Percentiles rank a stretch among this genome's conserved stretches.
phyloP scores from a whole-genome alignment of 306 rosid species.

The Citrullus mucosospermus region DNA sequence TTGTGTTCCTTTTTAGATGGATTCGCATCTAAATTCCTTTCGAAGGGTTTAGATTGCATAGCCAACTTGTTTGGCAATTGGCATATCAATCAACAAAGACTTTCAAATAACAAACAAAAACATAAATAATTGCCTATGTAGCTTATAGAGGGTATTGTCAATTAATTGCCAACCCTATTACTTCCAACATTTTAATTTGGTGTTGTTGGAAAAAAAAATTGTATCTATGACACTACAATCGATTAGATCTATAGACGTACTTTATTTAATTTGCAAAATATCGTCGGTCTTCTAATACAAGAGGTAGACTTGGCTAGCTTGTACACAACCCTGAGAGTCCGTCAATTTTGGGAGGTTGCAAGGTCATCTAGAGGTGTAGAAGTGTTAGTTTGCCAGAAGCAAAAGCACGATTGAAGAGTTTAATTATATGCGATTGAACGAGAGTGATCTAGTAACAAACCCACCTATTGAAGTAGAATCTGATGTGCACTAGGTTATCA shows the following conservation, averaged over 20 bases:
- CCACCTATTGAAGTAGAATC: too few species aligned
- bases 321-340: too few species aligned
- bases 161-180: background rate
- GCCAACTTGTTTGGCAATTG: background rate
- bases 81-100: background rate
- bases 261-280: background rate
- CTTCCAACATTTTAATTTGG: background rate
- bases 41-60: background rate
- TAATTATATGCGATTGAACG: too few species aligned
- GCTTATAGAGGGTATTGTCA: background rate
- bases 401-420: too few species aligned
- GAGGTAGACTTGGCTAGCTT: too few species aligned
- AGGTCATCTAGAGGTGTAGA: too few species aligned
- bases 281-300: background rate
- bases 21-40: background rate
- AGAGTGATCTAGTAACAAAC: too few species aligned
- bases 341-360: too few species aligned
- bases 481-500: too few species aligned
- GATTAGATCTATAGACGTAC: background rate
- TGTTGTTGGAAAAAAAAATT: background rate
- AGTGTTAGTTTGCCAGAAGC: too few species aligned
- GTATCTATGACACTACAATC: background rate
- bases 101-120: background rate
- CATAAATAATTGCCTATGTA: background rate
- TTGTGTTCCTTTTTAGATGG: background rate